Evolutionary conservation across 2,329 filamentous ascomycete species (phyloP), one percentile per base, ranked within the genome.

Genomic region (Aspergillus persii): DNA sequence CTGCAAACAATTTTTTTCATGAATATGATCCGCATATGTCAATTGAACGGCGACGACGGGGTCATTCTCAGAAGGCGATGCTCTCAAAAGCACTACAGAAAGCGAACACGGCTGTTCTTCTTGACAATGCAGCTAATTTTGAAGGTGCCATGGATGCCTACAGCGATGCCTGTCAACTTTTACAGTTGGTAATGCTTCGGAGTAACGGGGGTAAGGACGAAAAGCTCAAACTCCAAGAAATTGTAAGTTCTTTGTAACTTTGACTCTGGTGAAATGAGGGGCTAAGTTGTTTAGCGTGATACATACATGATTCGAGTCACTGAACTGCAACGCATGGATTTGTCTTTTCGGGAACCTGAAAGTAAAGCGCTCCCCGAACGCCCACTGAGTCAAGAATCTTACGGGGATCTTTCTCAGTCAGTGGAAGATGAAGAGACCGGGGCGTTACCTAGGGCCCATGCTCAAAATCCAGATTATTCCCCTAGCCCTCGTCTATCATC

Each of bases 111-210:
- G 95, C 95, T 26, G 95, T 99, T 29, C 85, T 97, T 66, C 84
- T 99, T 46, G 95, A 99, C 77, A 98, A 97, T 83, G 92, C 92
- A 12, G 91, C 95, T 69, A 96, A 98, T 71, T 94, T 95, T 63
- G 91, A 94, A 73, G 92, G 91, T 46, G 95, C 95, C 18, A 88
- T 96, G 71, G 86, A 92, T 69, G 92, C 94, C 12, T 99, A 99
- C 73, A 83, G 85, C 9, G 95, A 99, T 76, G 95, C 96, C 3
- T 99, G 95, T 72, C 85, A 88, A 57, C 81, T 99, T 60, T 79
- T 99, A 56, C 89, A 94, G 66, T 88, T 96, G 69, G 95, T 99
- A 4, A 89, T 99, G 79, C 80, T 88, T 58, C 87, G 91, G 68
- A 97, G 92, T 59, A 88, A 88, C 9, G 91, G 89, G 6, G 88